Evolutionary conservation across 176 grass and related monocot genomes (phyloP), one percentile per base, ranked within the genome.

Genomic region (Paspalum notatum): DNA sequence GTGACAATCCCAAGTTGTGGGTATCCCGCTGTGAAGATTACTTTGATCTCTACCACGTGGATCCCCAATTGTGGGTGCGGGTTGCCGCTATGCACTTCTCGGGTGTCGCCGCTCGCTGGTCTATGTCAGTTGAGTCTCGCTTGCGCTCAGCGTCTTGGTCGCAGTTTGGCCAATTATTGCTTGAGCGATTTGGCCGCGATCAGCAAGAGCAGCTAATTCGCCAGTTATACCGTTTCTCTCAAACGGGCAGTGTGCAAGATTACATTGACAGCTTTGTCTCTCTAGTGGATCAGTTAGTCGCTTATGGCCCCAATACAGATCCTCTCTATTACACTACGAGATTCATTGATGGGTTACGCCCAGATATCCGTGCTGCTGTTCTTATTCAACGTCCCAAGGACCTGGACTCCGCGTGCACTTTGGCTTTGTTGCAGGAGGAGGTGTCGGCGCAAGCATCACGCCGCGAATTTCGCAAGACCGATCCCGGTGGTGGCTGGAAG

Each of bases 121-220:
- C 7, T 0, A 5, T n/a, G 6, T n/a, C 20, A 0, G 5, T 56
- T 1, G 2, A 3, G n/a, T 1, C 7, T 0, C 6, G 0, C 5
- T n/a, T 20, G n/a, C 0, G 2, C 8, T 6, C 43, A 7, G 14
- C 15, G 1, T 18, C 1, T 4, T 60, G 22, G 57, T 11, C 18
- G 1, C 3, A 22, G 9, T 60, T 60, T 4, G 9, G 57, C 1
- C 17, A 9, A 2, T 3, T 26, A 21, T 2, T 59, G 7, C 1
- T 60, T 25, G 7, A 4, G 0, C 5, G 57, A 0, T 60, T 60
- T 25, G 57, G 57, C 6, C 6, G n/a, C 1, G 22, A 24, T 11
- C 57, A 60, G 0, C 57, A 60, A 0, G 8, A 60, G 0, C 12
- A 4, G 2, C 9, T 25, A 0, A 21, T 60, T 3, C 4, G 22